Base-by-base conservation (phyloP, 1,284 basidiomycete species). In the Naganishia sp. region DNA sequence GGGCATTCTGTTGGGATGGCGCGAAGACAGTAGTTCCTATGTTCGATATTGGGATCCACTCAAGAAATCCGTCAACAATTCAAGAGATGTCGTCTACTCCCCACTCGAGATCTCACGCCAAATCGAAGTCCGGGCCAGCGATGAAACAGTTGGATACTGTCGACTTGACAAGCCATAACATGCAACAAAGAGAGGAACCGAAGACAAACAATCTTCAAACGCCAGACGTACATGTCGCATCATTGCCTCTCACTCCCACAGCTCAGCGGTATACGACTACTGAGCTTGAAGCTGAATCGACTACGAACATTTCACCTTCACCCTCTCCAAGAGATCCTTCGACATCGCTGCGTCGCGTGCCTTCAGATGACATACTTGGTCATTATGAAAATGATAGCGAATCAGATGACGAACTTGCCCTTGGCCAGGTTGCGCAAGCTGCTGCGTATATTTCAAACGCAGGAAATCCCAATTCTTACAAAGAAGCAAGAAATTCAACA, bases 1-100 rank as follows among this genome's bases (percentile, higher is more conserved):
- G 50, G 71, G 64, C 10, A 28, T 57, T 6, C 59, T 68, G 42
- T 43, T 70, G 57, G 70, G 69, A 13, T 71, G 70, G 54, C 56
- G 36, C 36, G 36, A 36, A 36, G 25, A 56, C 33, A 56, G 55
- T 25, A 25, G 16, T 16, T 15, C 16, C 33, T 13, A 18, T 23
- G 23, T 56, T 18, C 25, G 36, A 33, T 56, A 16, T 33, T 56
- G 18, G 18, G 11, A 42, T 42, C 31, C 55, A 18, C 16, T 23
- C 15, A 36, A 13, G 15, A 3, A 56, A 25, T n/a, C 23, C 5
- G 28, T 56, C 55, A 56, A 56, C 33, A 43, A 56, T 42, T 56
- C 55, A 9, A 28, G 31, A 16, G 55, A 56, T 42, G 23, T 36
- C 36, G 39, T 49, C 18, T 16, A 10, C n/a, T 28, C 50, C 11